Conservation (phyloP, 192 early-diverging fungal genomes). For the Coemansia furcata region DNA sequence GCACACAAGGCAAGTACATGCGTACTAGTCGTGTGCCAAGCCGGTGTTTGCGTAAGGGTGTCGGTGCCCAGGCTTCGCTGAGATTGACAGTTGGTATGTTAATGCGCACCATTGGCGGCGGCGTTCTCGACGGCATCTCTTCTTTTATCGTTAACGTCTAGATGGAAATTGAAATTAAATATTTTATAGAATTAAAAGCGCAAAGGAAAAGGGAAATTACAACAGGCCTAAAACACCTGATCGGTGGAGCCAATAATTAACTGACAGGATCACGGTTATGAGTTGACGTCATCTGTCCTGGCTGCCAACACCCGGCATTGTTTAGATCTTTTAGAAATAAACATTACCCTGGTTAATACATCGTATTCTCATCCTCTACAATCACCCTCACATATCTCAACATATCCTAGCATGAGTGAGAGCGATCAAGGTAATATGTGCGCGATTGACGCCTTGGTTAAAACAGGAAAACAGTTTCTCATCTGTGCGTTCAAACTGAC, state of each 20-base stretch:
- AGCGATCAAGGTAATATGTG: too few species aligned
- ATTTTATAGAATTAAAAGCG: neutral
- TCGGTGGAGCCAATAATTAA: neutral
- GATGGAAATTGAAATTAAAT: constrained; percentile 1
- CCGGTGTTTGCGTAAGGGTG: constrained; percentile 49
- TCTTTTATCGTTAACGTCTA: neutral
- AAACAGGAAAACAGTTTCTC: too few species aligned
- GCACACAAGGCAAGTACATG: constrained; percentile 33
- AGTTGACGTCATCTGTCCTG: neutral
- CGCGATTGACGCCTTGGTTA: too few species aligned
- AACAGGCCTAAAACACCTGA: neutral
- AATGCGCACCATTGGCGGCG: constrained; percentile 49
- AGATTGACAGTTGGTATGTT: constrained; percentile 54
- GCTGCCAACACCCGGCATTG: too few species aligned
- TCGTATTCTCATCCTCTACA: too few species aligned
- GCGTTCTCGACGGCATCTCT: constrained; percentile 40
- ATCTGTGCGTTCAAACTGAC: too few species aligned
- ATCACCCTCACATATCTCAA: too few species aligned
- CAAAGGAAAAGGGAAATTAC: neutral
- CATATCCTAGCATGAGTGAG: too few species aligned
- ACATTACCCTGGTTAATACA: too few species aligned
- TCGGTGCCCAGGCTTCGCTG: constrained; percentile 43
- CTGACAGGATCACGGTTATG: neutral
- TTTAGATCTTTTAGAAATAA: too few species aligned
- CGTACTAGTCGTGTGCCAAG: constrained; percentile 28